Conservation (phyloP, 306 rosid genomes). For the Biancaea sappan region DNA sequence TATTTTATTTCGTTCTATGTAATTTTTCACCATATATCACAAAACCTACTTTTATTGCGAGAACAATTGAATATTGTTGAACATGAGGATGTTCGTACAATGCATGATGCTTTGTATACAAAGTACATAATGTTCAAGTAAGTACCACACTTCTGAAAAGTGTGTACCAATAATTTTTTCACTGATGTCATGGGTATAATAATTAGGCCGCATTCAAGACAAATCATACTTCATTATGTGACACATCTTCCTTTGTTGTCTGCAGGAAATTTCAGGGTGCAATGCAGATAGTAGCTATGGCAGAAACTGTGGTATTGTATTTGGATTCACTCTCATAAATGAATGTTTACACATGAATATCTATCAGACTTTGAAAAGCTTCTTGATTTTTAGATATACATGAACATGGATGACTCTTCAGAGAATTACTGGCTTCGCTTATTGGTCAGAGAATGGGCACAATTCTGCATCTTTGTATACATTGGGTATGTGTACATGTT, state of each 20-base stretch:
- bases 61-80: slow-evolving; percentile 75
- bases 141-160: slow-evolving; percentile 29
- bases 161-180: slow-evolving; percentile 12
- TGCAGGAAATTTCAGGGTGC: slow-evolving; percentile 91
- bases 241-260: slow-evolving; percentile 26
- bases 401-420: slow-evolving; percentile 73
- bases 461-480: slow-evolving; percentile 82
- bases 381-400: slow-evolving; percentile 59
- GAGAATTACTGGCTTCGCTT: slow-evolving; percentile 88
- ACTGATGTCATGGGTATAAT: background rate
- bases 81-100: slow-evolving; percentile 71
- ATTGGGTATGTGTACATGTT: slow-evolving; percentile 69
- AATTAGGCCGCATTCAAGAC: background rate
- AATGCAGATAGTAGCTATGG: slow-evolving; percentile 94
- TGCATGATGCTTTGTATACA: slow-evolving; percentile 76
- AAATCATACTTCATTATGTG: slow-evolving; percentile 20
- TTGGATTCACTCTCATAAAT: slow-evolving; percentile 25
- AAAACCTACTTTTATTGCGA: slow-evolving; percentile 67
- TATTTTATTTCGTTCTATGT: slow-evolving; percentile 78
- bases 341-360: background rate
- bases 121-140: slow-evolving; percentile 96
- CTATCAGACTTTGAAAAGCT: slow-evolving; percentile 20
- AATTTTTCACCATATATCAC: slow-evolving; percentile 88
- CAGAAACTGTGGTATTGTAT: slow-evolving; percentile 75
- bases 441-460: slow-evolving; percentile 85